Percentiles rank a stretch among this genome's conserved stretches.
Evolutionary conservation across 2,329 filamentous ascomycete genomes (phyloP).

Genomic region (Fusarium sp.): DNA sequence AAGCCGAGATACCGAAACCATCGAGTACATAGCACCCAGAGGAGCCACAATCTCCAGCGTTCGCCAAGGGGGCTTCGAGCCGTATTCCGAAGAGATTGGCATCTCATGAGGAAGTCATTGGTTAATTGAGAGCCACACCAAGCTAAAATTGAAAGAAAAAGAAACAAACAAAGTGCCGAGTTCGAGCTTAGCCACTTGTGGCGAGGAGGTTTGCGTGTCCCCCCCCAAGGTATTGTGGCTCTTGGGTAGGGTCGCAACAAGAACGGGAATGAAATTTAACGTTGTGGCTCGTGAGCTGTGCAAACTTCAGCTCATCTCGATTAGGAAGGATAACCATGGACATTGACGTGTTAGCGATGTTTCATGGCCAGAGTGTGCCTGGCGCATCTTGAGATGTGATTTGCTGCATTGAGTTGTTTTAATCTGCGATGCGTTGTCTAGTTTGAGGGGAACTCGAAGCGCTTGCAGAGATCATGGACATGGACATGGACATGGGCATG

Average conservation of each 20-base stretch:
- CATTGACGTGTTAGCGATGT: constrained; percentile 32
- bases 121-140: constrained; percentile 14
- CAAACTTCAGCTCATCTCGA: constrained; percentile 33
- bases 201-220: constrained; percentile 49
- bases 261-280: constrained; percentile 29
- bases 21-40: constrained; percentile 1
- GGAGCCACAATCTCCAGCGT: constrained; percentile 17
- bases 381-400: constrained; percentile 20
- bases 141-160: constrained; percentile 21
- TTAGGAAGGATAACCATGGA: constrained; percentile 21
- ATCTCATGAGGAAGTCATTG: constrained; percentile 15
- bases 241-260: constrained; percentile 18
- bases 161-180: constrained; percentile 33
- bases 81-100: constrained; percentile 31
- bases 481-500: background rate
- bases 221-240: constrained; percentile 19
- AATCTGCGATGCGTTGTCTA: constrained; percentile 40
- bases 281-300: constrained; percentile 38
- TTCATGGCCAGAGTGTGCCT: constrained; percentile 25
- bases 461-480: background rate
- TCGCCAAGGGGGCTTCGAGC: constrained; percentile 37
- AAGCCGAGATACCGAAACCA: background rate
- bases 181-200: constrained; percentile 47
- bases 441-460: constrained; percentile 3
- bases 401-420: constrained; percentile 17